Conservation (phyloP, 768 basidiomycete genomes). For the Coprinopsis sp. region DNA sequence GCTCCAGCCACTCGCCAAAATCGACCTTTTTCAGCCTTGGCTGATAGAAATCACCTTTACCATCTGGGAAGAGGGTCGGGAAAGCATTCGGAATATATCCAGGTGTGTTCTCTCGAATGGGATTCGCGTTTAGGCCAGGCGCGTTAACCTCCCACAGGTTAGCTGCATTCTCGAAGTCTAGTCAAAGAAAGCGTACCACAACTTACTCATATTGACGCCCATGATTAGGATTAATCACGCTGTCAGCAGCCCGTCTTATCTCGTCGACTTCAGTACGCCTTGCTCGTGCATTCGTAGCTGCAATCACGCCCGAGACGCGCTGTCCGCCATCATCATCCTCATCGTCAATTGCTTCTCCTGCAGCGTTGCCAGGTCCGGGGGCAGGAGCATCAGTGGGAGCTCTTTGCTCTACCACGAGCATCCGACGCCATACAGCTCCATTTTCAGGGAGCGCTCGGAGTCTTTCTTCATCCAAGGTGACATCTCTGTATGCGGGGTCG, state of each 20-base stretch:
- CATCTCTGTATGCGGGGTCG: neutral
- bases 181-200: neutral
- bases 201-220: neutral
- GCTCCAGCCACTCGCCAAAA: conserved; percentile 16
- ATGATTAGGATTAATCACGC: neutral
- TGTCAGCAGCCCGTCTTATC: conserved; percentile 12
- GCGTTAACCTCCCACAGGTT: conserved; percentile 10
- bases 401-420: conserved; percentile 3
- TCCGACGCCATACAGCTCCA: conserved; percentile 9
- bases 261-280: conserved; percentile 14
- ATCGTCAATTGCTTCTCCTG: neutral
- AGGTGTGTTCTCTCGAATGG: conserved; percentile 10
- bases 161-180: neutral
- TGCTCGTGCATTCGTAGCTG: conserved; percentile 9
- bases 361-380: neutral
- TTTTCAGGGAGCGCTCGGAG: conserved; percentile 11
- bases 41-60: conserved; percentile 15
- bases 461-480: conserved; percentile 10
- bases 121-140: conserved; percentile 11
- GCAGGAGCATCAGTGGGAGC: neutral
- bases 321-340: neutral
- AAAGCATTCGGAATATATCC: conserved; percentile 19
- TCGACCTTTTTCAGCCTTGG: conserved; percentile 6
- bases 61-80: conserved; percentile 21
- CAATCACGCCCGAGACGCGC: conserved; percentile 6